Conservation (phyloP, 306 rosid genomes). For the Lablab purpureus region DNA sequence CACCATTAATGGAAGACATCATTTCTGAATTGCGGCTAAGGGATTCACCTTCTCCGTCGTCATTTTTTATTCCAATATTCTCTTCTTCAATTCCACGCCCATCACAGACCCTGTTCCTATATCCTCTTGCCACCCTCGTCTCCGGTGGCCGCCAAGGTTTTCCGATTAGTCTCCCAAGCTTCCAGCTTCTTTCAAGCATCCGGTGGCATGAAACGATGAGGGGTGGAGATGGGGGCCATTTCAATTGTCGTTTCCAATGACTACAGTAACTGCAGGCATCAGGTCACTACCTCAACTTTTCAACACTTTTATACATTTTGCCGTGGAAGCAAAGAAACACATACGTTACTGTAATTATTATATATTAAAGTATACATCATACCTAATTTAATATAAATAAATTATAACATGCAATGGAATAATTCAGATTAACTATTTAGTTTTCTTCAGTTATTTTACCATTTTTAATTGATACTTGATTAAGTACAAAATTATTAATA, state of each 20-base stretch:
- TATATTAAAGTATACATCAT: background rate
- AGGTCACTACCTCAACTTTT: slow-evolving; percentile 51
- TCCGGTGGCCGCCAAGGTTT: slow-evolving; percentile 54
- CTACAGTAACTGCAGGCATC: slow-evolving; percentile 96
- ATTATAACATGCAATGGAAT: too few species aligned
- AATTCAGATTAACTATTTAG: too few species aligned
- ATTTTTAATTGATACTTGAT: too few species aligned
- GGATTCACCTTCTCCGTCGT: background rate
- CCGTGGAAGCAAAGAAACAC: too few species aligned
- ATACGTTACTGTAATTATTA: background rate
- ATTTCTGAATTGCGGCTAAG: too few species aligned
- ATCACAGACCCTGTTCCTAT: slow-evolving; percentile 56
- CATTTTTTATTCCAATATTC: background rate
- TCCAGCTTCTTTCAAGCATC: slow-evolving; percentile 61
- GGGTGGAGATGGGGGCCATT: slow-evolving; percentile 94
- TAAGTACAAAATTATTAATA: too few species aligned
- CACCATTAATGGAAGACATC: too few species aligned
- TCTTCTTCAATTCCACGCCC: background rate
- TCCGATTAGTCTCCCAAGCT: slow-evolving; percentile 77
- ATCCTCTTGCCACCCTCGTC: slow-evolving; percentile 40
- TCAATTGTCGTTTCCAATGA: slow-evolving; percentile 92
- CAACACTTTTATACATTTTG: background rate
- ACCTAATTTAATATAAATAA: too few species aligned
- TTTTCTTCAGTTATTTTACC: too few species aligned
- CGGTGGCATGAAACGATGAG: slow-evolving; percentile 20